These are phyloP conservation scores for Pseudogymnoascus destructans DNA, from an alignment of 2,329 filamentous ascomycete genomes.

Conservation along the genomic window DNA sequence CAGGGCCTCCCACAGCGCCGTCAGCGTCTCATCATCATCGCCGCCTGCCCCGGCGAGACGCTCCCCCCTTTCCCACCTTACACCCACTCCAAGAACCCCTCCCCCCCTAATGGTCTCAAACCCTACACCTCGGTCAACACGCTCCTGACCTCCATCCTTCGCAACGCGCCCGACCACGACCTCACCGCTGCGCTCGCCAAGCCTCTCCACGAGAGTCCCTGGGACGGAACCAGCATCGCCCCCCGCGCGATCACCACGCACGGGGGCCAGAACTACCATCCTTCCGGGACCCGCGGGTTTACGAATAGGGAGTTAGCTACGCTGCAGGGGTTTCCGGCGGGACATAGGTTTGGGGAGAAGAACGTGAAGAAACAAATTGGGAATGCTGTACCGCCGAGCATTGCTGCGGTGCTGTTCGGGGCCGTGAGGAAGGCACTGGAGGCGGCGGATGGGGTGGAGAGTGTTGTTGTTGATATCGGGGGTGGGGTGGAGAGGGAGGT, in stretches of 20 bases:
- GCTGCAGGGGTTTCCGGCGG: conserved; percentile 54
- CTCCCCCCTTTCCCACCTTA: conserved; percentile 52
- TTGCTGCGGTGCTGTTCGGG: conserved; percentile 33
- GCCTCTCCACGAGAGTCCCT: conserved; percentile 25
- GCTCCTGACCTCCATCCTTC: conserved; percentile 17
- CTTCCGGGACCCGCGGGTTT: conserved; percentile 46
- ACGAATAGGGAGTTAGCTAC: conserved; percentile 55
- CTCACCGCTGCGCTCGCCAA: conserved; percentile 21
- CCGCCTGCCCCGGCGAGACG: conserved; percentile 52
- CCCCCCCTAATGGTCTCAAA: conserved; percentile 22
- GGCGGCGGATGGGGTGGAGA: conserved; percentile 17
- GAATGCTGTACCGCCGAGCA: conserved; percentile 60
- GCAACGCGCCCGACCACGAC: conserved; percentile 30
- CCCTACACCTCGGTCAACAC: conserved; percentile 34
- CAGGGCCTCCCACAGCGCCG: conserved; percentile 22
- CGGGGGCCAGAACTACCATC: conserved; percentile 51
- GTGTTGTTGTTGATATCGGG: not conserved
- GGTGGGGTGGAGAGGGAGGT: not conserved
- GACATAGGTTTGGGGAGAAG: conserved; percentile 41
- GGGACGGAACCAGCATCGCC: conserved; percentile 36
- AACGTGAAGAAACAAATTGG: conserved; percentile 54
- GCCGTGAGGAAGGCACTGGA: conserved; percentile 29
- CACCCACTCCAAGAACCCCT: conserved; percentile 39
- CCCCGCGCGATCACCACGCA: conserved; percentile 51
- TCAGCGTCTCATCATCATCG: conserved; percentile 41